Evolutionary conservation across 805 yeast genomes (phyloP).

Genomic region (Yarrowia sp.): DNA sequence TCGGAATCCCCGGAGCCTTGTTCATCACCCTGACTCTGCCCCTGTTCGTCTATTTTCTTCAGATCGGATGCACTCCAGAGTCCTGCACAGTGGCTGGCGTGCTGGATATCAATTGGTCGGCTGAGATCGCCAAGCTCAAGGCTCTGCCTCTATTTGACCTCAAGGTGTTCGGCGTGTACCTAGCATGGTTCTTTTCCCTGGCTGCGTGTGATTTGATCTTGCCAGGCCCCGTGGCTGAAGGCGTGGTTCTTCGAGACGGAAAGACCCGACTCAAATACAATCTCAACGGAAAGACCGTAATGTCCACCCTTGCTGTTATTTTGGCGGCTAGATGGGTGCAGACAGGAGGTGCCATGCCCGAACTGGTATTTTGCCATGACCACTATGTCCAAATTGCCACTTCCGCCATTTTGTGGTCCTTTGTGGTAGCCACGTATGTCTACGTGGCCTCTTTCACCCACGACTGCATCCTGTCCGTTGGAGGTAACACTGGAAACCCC

Average conservation of each 20-base stretch:
- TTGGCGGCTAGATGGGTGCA: conserved; percentile 52
- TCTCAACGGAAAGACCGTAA: conserved; percentile 72
- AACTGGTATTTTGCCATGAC: conserved; percentile 68
- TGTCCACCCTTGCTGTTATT: conserved; percentile 40
- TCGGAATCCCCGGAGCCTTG: conserved; percentile 72
- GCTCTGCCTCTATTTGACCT: conserved; percentile 46
- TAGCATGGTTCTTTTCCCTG: conserved; percentile 67
- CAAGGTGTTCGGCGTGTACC: conserved; percentile 44
- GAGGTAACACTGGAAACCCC: conserved; percentile 76
- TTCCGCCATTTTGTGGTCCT: conserved; percentile 61
- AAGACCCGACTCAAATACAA: conserved; percentile 58
- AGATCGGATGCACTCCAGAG: conserved; percentile 56
- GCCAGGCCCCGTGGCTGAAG: conserved; percentile 63
- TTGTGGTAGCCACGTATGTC: conserved; percentile 58
- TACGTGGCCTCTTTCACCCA: conserved; percentile 61
- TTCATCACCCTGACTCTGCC: conserved; percentile 68
- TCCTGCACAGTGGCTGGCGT: conserved; percentile 36
- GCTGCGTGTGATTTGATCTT: conserved; percentile 60
- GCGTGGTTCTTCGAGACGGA: conserved; percentile 75
- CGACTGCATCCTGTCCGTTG: conserved; percentile 73
- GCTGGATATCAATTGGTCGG: conserved; percentile 28
- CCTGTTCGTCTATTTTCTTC: conserved; percentile 53
- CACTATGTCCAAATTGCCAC: conserved; percentile 63
- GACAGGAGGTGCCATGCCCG: conserved; percentile 63
- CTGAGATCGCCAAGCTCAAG: conserved; percentile 30